Evolutionary conservation across 805 yeast genomes (phyloP).

Genomic region (Metschnikowia borealis): DNA sequence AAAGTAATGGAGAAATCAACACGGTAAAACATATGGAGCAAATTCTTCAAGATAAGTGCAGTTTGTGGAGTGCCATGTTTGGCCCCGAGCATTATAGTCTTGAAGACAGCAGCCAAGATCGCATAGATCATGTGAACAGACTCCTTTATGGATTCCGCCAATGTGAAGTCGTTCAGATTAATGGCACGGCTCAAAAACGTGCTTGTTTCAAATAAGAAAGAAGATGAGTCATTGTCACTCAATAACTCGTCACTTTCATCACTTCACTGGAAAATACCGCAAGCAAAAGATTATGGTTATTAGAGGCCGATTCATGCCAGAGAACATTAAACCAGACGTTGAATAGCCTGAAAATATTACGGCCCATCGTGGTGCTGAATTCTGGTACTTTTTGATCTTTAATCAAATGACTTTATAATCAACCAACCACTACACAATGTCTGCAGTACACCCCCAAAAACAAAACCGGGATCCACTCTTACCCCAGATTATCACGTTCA

Average conservation of each 20-base stretch:
- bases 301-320: constrained; percentile 5
- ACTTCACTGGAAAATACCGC: constrained; percentile 19
- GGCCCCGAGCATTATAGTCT: constrained; percentile 14
- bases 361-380: not conserved
- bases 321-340: constrained; percentile 22
- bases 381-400: not conserved
- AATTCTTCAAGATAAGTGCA: constrained; percentile 18
- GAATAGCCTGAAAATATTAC: constrained; percentile 21
- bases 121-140: constrained; percentile 24
- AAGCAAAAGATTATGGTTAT: constrained; percentile 13
- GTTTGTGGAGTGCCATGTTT: constrained; percentile 14
- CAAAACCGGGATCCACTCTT: no score
- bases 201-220: constrained; percentile 18
- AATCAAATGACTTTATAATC: no score
- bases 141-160: constrained; percentile 23
- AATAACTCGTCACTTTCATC: constrained; percentile 15
- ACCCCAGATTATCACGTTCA: no score
- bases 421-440: no score
- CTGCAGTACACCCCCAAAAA: no score
- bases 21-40: constrained; percentile 22
- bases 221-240: constrained; percentile 13
- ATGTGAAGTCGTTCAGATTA: constrained; percentile 10
- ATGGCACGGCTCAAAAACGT: constrained; percentile 17
- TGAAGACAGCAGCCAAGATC: constrained; percentile 21
- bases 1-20: constrained; percentile 22